These are phyloP conservation scores for Pyrus bretschneideri DNA, from an alignment of 306 rosid species.

Conservation along the genomic window DNA sequence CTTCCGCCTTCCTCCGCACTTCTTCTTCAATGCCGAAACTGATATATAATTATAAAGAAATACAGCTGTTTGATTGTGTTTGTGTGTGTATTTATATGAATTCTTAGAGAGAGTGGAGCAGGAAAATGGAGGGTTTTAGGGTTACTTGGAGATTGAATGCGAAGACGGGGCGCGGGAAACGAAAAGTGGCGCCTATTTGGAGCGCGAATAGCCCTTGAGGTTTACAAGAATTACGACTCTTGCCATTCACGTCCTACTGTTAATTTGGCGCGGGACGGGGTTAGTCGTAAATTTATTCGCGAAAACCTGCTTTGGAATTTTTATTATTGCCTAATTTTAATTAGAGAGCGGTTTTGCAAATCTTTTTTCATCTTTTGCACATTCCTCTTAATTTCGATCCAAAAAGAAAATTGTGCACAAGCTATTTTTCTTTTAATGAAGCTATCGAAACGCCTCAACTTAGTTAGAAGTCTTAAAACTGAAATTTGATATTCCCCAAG, in stretches of 20 bases:
- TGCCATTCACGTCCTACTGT: neutral
- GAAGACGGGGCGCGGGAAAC: constrained; percentile 29
- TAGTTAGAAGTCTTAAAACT: no score
- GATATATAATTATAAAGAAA: neutral
- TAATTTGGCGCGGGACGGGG: neutral
- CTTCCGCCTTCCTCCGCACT: neutral
- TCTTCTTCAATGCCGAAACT: neutral
- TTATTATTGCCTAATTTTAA: no score
- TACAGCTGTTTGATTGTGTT: neutral
- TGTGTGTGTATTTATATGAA: neutral
- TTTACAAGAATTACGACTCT: neutral
- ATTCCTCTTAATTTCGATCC: no score
- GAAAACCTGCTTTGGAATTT: no score
- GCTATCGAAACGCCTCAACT: no score
- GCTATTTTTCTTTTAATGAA: no score
- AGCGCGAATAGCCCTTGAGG: neutral
- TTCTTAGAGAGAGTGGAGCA: neutral
- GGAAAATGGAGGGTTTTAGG: neutral
- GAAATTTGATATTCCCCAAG: no score
- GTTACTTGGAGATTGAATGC: neutral
- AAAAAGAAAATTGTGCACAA: no score
- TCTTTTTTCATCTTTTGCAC: no score
- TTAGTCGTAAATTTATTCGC: neutral
- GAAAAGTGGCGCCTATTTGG: constrained; percentile 26
- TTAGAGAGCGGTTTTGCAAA: no score